A percentile compares a stretch with the other conserved stretches of the same genome.
Evolutionary conservation across 352 stramenopile species (phyloP).

Genomic region (Phytopythium aichiense): DNA sequence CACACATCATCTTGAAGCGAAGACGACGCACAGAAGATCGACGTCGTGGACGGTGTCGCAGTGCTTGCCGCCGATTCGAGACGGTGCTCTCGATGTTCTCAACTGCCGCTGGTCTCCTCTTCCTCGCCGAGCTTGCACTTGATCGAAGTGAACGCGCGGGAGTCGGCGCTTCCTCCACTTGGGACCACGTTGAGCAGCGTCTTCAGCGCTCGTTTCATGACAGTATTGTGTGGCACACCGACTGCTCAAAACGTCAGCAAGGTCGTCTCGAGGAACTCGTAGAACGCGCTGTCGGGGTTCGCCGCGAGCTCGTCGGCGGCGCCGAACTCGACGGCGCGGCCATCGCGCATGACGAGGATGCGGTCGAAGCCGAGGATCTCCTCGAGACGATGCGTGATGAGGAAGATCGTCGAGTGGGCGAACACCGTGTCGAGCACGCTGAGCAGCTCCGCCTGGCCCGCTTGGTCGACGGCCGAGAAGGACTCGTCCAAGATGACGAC

Average conservation of each 20-base stretch:
- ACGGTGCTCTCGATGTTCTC: too few relatives aligned
- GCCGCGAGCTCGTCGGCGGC: constrained; percentile 34
- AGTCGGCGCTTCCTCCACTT: too few relatives aligned
- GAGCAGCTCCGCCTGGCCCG: constrained; percentile 61
- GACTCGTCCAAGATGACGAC: constrained; percentile 90
- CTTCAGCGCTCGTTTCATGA: background rate
- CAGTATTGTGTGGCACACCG: background rate
- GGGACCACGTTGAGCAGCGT: background rate
- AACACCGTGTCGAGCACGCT: constrained; percentile 89
- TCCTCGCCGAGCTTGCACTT: too few relatives aligned
- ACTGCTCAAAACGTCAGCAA: constrained; percentile 27
- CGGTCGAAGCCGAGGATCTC: constrained; percentile 57
- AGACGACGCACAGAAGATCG: too few relatives aligned
- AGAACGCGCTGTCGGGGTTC: constrained; percentile 32
- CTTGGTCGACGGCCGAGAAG: constrained; percentile 57
- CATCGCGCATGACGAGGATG: constrained; percentile 34
- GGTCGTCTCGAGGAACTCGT: constrained; percentile 48
- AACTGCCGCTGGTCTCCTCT: too few relatives aligned
- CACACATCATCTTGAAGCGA: too few relatives aligned
- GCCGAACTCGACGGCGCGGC: constrained; percentile 32
- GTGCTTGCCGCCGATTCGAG: too few relatives aligned
- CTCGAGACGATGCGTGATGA: constrained; percentile 96
- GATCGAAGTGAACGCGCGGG: too few relatives aligned
- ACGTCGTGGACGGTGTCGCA: too few relatives aligned
- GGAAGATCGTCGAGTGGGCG: constrained; percentile 91